These are phyloP conservation scores for Phenoliferia sp. DNA, from an alignment of 1,284 basidiomycete genomes.

Conservation along the genomic window DNA sequence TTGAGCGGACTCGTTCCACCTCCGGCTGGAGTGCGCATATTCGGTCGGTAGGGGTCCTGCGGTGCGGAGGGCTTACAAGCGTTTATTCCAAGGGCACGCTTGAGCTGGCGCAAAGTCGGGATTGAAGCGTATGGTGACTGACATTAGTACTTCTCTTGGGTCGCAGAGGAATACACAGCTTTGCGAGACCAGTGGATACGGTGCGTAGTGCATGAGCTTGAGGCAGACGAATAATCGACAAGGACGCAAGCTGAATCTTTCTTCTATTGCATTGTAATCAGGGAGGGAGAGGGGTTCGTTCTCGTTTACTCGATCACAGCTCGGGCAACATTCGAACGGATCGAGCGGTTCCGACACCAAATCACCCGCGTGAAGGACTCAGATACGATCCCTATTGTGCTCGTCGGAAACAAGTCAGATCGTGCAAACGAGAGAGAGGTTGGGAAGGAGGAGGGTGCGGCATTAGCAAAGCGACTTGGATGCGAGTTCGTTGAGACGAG, in stretches of 20 bases:
- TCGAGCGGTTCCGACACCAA: slow-evolving; percentile 43
- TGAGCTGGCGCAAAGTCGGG: no score
- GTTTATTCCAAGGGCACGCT: no score
- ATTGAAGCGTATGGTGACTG: no score
- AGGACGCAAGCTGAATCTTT: not conserved
- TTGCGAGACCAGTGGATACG: slow-evolving; percentile 45
- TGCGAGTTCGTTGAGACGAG: slow-evolving; percentile 45
- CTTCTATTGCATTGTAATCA: not conserved
- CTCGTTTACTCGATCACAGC: slow-evolving; percentile 45
- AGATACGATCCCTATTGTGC: slow-evolving; percentile 41
- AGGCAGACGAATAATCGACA: not conserved
- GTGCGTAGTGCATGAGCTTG: slow-evolving; percentile 26
- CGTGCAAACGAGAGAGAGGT: slow-evolving; percentile 44
- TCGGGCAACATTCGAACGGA: slow-evolving; percentile 44
- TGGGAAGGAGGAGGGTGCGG: slow-evolving; percentile 39
- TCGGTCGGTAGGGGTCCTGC: not conserved
- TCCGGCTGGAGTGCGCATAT: no score
- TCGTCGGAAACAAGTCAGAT: slow-evolving; percentile 45
- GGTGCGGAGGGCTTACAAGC: not conserved
- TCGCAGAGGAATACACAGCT: slow-evolving; percentile 44
- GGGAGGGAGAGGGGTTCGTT: slow-evolving; percentile 46
- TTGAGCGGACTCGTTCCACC: no score
- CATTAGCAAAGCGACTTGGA: slow-evolving; percentile 40
- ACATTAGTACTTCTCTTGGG: not conserved
- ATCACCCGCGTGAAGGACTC: slow-evolving; percentile 43